phyloP scores from a whole-genome alignment of 257 asterid genomes.

The Scutellaria baicalensis region DNA sequence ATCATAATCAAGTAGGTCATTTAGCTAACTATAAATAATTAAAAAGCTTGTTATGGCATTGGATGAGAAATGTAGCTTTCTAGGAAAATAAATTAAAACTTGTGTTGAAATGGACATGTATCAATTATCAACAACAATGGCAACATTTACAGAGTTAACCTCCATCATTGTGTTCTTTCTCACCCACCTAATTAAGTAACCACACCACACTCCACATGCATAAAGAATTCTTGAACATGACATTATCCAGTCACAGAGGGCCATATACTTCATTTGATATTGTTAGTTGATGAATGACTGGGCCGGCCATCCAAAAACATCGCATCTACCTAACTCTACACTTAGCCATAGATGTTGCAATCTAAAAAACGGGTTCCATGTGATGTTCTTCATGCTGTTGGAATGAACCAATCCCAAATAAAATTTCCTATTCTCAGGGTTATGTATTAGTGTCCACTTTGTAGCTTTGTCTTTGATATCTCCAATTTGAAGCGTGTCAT shows the following conservation, averaged over 20 bases:
- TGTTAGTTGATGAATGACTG: neutral
- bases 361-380: neutral
- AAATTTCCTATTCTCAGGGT: too few relatives aligned
- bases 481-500: neutral
- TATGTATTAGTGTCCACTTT: too few relatives aligned
- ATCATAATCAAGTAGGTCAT: too few relatives aligned
- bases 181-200: neutral
- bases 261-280: neutral
- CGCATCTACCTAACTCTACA: neutral
- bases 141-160: neutral
- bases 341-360: neutral
- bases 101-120: too few relatives aligned
- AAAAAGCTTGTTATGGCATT: too few relatives aligned
- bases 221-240: neutral
- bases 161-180: neutral
- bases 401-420: neutral
- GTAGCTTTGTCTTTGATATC: too few relatives aligned
- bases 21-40: too few relatives aligned
- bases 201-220: neutral
- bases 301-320: neutral
- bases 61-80: too few relatives aligned
- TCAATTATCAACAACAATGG: too few relatives aligned
- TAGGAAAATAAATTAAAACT: too few relatives aligned
- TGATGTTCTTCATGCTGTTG: neutral
- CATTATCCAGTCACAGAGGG: neutral